phyloP scores from a whole-genome alignment of 1,139 yeast species.

The Pneumocystis carinii region DNA sequence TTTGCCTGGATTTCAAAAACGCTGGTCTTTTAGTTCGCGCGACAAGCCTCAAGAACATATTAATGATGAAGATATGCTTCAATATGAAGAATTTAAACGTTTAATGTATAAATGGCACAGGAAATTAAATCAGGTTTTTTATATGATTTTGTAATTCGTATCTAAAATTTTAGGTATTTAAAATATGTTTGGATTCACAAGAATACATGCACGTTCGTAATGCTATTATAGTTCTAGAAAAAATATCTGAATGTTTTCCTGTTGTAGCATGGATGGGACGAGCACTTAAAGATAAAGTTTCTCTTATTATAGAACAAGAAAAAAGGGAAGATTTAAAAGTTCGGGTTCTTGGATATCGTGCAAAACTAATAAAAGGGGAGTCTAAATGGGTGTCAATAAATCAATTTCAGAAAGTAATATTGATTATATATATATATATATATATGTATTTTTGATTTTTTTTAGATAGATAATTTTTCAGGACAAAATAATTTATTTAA shows the following conservation, averaged over 20 bases:
- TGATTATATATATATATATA: background rate
- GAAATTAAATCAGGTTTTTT: constrained; percentile 27
- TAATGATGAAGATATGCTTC: constrained; percentile 16
- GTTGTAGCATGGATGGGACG: constrained; percentile 55
- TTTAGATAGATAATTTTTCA: background rate
- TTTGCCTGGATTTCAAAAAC: constrained; percentile 14
- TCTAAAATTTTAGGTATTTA: constrained; percentile 22
- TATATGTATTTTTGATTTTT: background rate
- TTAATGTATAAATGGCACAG: constrained; percentile 43
- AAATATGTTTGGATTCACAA: constrained; percentile 36
- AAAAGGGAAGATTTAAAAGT: constrained; percentile 66
- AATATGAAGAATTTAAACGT: constrained; percentile 30
- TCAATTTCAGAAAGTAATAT: background rate
- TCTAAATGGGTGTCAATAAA: constrained; percentile 1
- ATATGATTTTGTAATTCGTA: background rate
- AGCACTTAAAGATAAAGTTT: constrained; percentile 34
- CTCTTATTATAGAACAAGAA: constrained; percentile 39
- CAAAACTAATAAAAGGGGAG: constrained; percentile 7
- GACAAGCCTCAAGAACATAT: constrained; percentile 7
- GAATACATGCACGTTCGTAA: constrained; percentile 75
- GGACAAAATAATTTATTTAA: background rate
- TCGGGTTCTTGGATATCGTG: constrained; percentile 12
- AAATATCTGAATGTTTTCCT: constrained; percentile 52
- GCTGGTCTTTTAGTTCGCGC: constrained; percentile 7
- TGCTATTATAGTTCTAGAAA: constrained; percentile 62